phyloP scores from a whole-genome alignment of 495 filamentous ascomycete genomes.

The Aspergillus coremiiformis region DNA sequence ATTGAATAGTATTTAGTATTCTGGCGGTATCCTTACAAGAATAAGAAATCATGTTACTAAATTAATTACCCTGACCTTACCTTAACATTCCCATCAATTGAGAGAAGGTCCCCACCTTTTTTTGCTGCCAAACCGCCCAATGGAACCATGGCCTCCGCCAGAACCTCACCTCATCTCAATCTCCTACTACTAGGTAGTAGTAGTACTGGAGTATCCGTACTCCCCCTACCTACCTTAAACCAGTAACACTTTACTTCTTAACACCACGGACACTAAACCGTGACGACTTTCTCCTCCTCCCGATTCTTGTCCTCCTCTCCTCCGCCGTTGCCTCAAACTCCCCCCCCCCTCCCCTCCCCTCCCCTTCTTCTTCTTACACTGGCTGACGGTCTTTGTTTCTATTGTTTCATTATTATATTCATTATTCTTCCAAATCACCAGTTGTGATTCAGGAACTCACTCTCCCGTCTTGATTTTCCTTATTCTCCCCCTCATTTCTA shows the following conservation, averaged over 20 bases:
- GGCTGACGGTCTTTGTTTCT: neutral
- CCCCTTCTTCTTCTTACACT: neutral
- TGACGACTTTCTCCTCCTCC: neutral
- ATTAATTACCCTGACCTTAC: neutral
- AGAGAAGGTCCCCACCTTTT: neutral
- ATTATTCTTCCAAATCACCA: neutral
- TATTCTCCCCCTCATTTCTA: constrained; percentile 1
- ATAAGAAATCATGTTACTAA: no score
- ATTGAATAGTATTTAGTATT: neutral
- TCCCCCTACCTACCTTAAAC: no score
- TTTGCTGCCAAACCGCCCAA: neutral
- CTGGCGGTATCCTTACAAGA: neutral
- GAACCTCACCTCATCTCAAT: neutral
- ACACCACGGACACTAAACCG: neutral
- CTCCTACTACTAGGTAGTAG: no score
- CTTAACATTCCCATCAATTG: neutral
- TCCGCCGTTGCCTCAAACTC: neutral
- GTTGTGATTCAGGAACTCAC: neutral
- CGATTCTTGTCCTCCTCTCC: neutral
- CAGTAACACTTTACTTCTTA: neutral
- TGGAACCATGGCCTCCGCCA: constrained; percentile 1
- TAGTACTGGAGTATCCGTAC: no score
- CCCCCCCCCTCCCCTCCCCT: neutral
- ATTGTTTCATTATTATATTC: neutral
- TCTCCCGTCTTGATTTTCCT: neutral